phyloP scores from a whole-genome alignment of 2,329 filamentous ascomycete genomes.

The Aureobasidium sp. region DNA sequence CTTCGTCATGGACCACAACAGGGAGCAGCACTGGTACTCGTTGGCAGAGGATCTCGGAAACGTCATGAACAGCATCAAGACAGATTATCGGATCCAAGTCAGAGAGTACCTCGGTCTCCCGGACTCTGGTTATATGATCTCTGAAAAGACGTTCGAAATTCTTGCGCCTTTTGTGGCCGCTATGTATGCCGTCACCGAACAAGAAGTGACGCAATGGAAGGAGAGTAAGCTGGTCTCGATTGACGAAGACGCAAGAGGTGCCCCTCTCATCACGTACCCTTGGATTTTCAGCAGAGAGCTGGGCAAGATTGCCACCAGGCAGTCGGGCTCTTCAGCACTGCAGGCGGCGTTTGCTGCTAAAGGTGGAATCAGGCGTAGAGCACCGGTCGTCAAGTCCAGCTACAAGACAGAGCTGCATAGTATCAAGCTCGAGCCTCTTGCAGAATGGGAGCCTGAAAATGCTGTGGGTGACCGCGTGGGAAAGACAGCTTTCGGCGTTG shows the following conservation, averaged over 20 bases:
- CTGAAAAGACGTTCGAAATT: constrained; percentile 41
- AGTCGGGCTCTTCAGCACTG: background rate
- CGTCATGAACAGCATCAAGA: constrained; percentile 59
- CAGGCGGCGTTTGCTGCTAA: background rate
- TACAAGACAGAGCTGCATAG: background rate
- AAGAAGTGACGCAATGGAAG: constrained; percentile 58
- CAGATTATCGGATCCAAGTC: constrained; percentile 62
- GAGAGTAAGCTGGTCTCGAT: constrained; percentile 38
- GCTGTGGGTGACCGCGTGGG: background rate
- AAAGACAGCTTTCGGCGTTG: background rate
- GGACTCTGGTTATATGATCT: constrained; percentile 19
- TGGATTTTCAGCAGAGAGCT: constrained; percentile 79
- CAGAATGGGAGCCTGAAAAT: constrained; percentile 2
- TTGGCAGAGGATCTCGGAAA: constrained; percentile 74
- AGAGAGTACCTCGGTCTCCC: constrained; percentile 56
- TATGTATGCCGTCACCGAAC: constrained; percentile 77
- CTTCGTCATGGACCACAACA: constrained; percentile 70
- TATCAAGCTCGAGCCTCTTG: constrained; percentile 1
- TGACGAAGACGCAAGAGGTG: constrained; percentile 39
- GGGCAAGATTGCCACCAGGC: constrained; percentile 53
- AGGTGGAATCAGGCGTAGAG: background rate
- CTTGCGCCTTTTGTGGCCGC: constrained; percentile 71
- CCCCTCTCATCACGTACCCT: constrained; percentile 87
- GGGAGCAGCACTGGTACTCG: constrained; percentile 72
- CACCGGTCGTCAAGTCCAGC: background rate